Conservation (phyloP, 345 rosid species). For the Cardamine occulta region DNA sequence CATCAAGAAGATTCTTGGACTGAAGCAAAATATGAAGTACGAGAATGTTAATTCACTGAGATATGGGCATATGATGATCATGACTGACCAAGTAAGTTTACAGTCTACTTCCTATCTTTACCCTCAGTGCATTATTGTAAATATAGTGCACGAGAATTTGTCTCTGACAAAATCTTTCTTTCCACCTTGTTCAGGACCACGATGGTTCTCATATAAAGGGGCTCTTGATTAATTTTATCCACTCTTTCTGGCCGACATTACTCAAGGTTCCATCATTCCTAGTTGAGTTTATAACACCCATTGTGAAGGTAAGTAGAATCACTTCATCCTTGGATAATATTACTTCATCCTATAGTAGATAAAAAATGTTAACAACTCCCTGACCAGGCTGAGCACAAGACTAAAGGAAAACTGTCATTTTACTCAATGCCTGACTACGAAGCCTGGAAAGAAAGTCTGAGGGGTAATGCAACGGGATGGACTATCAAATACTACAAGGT, state of each 20-base stretch:
- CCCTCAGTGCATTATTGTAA: background rate
- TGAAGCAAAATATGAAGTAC: conserved; percentile 80
- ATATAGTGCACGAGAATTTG: background rate
- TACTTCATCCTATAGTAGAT: background rate
- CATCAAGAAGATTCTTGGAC: conserved; percentile 91
- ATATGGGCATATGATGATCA: conserved; percentile 98
- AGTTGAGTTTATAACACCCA: conserved; percentile 95
- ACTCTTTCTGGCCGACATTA: conserved; percentile 96
- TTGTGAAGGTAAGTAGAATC: conserved; percentile 72
- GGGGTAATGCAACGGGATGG: conserved; percentile 77
- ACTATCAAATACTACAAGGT: conserved; percentile 96
- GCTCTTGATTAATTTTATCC: conserved; percentile 85
- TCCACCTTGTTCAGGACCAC: conserved; percentile 69
- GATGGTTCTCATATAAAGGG: conserved; percentile 99
- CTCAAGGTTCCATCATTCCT: conserved; percentile 83
- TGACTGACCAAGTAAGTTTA: conserved; percentile 88
- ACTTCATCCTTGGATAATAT: background rate
- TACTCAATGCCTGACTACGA: conserved; percentile 96
- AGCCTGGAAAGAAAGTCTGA: conserved; percentile 77
- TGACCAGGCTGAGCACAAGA: conserved; percentile 66
- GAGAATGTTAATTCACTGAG: conserved; percentile 78
- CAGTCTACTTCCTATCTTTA: background rate
- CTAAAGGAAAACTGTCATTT: conserved; percentile 57
- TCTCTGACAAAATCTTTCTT: conserved; percentile 13
- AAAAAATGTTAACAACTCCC: conserved; percentile 14